phyloP scores from a whole-genome alignment of 345 rosid genomes.

The Murraya paniculata region DNA sequence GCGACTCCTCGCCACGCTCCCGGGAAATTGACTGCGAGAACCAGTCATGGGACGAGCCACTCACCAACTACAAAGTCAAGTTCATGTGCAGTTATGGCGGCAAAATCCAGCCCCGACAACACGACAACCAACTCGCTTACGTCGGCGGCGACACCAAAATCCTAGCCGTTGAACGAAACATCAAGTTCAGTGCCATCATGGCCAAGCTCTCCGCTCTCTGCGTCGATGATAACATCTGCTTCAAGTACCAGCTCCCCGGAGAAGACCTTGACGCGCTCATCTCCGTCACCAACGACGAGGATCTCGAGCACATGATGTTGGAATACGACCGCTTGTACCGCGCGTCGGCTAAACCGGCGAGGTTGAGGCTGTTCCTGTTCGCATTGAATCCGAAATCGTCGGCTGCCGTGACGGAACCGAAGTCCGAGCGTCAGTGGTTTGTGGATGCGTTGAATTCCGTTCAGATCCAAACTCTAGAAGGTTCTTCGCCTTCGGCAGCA shows the following conservation, averaged over 20 bases:
- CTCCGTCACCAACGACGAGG: conserved; percentile 66
- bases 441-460: conserved; percentile 53
- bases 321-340: conserved; percentile 55
- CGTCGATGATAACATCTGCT: conserved; percentile 30
- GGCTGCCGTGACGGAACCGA: conserved; percentile 21
- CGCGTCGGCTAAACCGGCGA: conserved; percentile 41
- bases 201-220: conserved; percentile 39
- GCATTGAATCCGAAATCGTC: conserved; percentile 21
- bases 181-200: conserved; percentile 38
- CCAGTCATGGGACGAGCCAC: conserved; percentile 50
- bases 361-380: conserved; percentile 53
- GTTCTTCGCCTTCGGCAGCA: conserved; percentile 32
- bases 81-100: conserved; percentile 71
- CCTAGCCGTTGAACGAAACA: conserved; percentile 46
- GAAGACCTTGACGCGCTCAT: conserved; percentile 69
- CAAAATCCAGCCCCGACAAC: conserved; percentile 61
- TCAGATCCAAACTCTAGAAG: conserved; percentile 39
- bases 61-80: conserved; percentile 39
- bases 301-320: conserved; percentile 62
- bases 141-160: conserved; percentile 67
- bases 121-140: conserved; percentile 55
- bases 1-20: conserved; percentile 57
- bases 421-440: conserved; percentile 56
- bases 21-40: conserved; percentile 56
- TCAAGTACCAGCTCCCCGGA: conserved; percentile 69